Evolutionary conservation across 2,329 filamentous ascomycete species (phyloP).

Genomic region (Beauveria bassiana): DNA sequence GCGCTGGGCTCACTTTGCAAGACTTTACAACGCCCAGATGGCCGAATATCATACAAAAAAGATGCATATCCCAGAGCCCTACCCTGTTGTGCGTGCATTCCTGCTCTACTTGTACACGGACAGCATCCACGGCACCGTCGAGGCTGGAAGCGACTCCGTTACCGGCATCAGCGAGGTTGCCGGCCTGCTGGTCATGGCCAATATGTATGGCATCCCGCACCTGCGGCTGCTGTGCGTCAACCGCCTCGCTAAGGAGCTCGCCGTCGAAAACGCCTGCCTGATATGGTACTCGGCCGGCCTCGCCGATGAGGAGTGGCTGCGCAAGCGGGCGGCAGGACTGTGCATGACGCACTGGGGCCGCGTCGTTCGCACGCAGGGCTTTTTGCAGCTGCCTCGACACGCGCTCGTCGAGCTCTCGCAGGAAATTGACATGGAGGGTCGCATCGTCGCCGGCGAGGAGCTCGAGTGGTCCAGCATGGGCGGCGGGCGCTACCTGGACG

Average conservation of each 20-base stretch:
- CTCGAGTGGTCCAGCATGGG: slow-evolving; percentile 49
- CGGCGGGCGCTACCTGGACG: slow-evolving; percentile 35
- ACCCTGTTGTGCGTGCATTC: slow-evolving; percentile 88
- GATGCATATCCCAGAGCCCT: slow-evolving; percentile 97
- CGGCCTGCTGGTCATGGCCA: slow-evolving; percentile 92
- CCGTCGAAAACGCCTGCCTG: slow-evolving; percentile 88
- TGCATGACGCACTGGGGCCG: slow-evolving; percentile 93
- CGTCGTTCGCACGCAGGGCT: slow-evolving; percentile 81
- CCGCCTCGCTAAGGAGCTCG: slow-evolving; percentile 79
- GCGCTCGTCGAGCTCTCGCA: slow-evolving; percentile 87
- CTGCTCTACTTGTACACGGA: slow-evolving; percentile 96
- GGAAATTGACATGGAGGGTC: slow-evolving; percentile 87
- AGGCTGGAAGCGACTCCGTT: slow-evolving; percentile 61
- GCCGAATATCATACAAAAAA: slow-evolving; percentile 93
- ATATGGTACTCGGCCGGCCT: slow-evolving; percentile 92
- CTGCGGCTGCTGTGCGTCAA: slow-evolving; percentile 87
- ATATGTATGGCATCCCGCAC: slow-evolving; percentile 95
- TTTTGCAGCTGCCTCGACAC: slow-evolving; percentile 68
- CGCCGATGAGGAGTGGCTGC: slow-evolving; percentile 89
- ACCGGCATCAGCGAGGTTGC: slow-evolving; percentile 77
- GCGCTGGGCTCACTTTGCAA: slow-evolving; percentile 93
- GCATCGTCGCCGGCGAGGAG: slow-evolving; percentile 83
- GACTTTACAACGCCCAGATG: slow-evolving; percentile 91
- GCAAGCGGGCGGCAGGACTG: slow-evolving; percentile 77
- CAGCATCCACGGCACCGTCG: slow-evolving; percentile 57